phyloP scores from a whole-genome alignment of 768 basidiomycete genomes.

The Boletus edulis region DNA sequence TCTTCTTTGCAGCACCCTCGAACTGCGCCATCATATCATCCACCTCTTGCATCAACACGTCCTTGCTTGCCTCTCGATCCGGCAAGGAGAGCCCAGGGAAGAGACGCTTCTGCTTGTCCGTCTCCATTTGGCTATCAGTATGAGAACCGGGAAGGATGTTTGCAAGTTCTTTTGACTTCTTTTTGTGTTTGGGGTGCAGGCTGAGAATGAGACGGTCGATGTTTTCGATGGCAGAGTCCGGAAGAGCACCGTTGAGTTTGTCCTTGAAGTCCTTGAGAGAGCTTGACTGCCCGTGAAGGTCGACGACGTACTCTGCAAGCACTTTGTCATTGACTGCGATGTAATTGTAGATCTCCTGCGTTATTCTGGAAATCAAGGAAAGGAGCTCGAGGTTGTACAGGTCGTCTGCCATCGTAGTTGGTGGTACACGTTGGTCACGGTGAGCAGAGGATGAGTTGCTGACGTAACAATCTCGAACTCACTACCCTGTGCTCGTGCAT shows the following conservation, averaged over 20 bases:
- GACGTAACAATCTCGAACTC: conserved; percentile 13
- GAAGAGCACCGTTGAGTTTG: conserved; percentile 78
- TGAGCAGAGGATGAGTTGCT: conserved; percentile 6
- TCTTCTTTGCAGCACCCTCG: conserved; percentile 66
- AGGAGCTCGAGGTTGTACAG: conserved; percentile 92
- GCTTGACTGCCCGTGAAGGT: conserved; percentile 81
- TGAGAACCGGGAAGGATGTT: conserved; percentile 38
- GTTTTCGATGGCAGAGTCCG: conserved; percentile 87
- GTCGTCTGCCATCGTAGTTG: conserved; percentile 64
- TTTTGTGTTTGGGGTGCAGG: conserved; percentile 96
- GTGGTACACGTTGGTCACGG: not conserved
- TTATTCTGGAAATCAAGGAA: conserved; percentile 87
- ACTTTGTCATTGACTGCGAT: conserved; percentile 85
- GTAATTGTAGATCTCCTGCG: conserved; percentile 91
- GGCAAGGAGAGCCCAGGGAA: conserved; percentile 89
- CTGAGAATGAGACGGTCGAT: conserved; percentile 92
- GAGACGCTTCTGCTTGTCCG: conserved; percentile 77
- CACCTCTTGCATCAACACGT: conserved; percentile 82
- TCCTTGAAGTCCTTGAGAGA: conserved; percentile 77
- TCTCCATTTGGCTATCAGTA: conserved; percentile 43
- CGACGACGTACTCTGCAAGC: conserved; percentile 92
- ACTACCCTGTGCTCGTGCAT: no score
- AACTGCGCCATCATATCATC: conserved; percentile 85
- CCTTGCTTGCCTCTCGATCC: conserved; percentile 67
- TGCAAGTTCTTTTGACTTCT: conserved; percentile 41